Evolutionary conservation across 139 green algal genomes (phyloP), one percentile per base, ranked within the genome.

Genomic region (Chlorella sp.): DNA sequence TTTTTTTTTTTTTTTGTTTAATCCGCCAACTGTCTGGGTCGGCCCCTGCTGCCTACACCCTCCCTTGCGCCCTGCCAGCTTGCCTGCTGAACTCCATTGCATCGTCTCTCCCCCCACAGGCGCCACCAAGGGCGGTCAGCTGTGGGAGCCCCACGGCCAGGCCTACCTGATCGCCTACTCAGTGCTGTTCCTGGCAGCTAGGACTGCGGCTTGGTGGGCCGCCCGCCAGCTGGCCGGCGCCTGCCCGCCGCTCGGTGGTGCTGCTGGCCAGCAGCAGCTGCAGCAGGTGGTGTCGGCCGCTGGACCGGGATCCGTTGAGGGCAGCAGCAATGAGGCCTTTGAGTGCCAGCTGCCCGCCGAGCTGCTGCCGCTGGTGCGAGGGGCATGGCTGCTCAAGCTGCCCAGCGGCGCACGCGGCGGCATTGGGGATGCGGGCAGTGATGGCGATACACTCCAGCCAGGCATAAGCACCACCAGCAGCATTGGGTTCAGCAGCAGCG

Each of bases 331-430:
- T 3, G 63, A 83, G 26, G 17, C 36, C 47, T 16, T 20, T 1
- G 36, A 74, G 34, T 21, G 55, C 0, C 28, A 75, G 12, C 38
- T 89, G 34, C 86, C 86, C 1, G 16, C 60, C 6, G 86, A 86
- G 70, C 63, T 93, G 21, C 18, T 85, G 51, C 88, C 90, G 4
- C 90, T 93, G 15, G 78, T 91, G 30, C 76, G 78, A 11, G 90
- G 90, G 7, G 88, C 86, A 3, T 93, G 90, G 90, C 75, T 92
- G 41, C 39, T 85, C n/a, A 89, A 89, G 71, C 68, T 87, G 55
- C 36, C 85, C 51, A 82, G 67, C 78, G 70, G 70, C n/a, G n/a
- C n/a, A 18, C 32, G n/a, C 65, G 30, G 65, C 65, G 44, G 65
- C 32, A 26, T 15, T 32, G 30, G 16, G 51, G 51, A 60, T 23